Evolutionary conservation across 2,329 filamentous ascomycete species (phyloP), one percentile per base, ranked within the genome.

Genomic region (Xylariomycetidae sp.): DNA sequence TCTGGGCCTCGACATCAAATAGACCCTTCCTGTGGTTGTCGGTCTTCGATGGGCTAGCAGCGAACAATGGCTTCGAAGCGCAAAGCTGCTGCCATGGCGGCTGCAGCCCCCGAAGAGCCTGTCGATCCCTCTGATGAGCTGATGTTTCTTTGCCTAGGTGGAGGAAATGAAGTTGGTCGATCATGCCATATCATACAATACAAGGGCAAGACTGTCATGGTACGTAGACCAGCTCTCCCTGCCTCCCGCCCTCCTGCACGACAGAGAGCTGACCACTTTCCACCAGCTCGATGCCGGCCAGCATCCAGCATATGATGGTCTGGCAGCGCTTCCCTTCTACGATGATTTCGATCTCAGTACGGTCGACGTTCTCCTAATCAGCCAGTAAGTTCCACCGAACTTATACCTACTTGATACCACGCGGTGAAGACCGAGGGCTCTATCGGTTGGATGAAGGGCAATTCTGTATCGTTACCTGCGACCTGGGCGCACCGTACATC

Each of bases 121-220:
- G 82, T 94, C 38, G 90, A 96, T 52, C 88, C 92, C 4, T 78
- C 88, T 1, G 92, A 98, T 56, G 88, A 96, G 68, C 76, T 98
- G 38, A 85, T 88, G 66, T 98, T 98, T 54, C 74, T 95, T 34
- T 93, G 87, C 52, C 68, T 98, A 23, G 92, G 92, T 41, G 92
- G 92, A 41, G 92, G 92, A 48, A 96, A 95, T 60, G 92, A 98
- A 64, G 92, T 98, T 42, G 92, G 92, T 34, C 76, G 92, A 46
- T 96, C 92, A 46, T 96, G 92, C 61, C 92, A 98, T 58, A 95
- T 98, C 50, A 80, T 98, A 39, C 88, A 96, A 56, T 98, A 98
- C 74, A 98, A 96, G 65, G 92, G 92, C 42, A 98, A 98, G 64
- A 96, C 90, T 5, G 87, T 98, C 48, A 98, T 98, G 92, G 88